Base-by-base conservation (phyloP, 495 filamentous ascomycete genomes). In the Penicillium nucicola region DNA sequence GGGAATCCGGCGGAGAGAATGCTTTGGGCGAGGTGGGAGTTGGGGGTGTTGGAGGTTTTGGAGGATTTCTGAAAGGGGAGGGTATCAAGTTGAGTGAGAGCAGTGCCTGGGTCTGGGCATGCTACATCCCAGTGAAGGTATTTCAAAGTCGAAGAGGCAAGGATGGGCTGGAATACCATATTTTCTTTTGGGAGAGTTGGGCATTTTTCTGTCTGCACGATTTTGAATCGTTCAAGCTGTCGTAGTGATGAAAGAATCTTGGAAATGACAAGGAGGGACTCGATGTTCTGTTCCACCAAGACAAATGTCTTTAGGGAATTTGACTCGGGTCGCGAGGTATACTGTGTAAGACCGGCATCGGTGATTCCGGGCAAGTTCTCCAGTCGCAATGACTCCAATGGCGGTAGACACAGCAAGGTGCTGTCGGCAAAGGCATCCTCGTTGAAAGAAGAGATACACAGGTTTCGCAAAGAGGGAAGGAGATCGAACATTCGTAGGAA, bases 51-150 rank as follows among this genome's bases (percentile, higher is more conserved):
- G 38, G 66, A 48, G 12, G 64, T 59, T 52, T 63, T 68, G 0
- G 62, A 61, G 6, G 65, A 56, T 28, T 68, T 69, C 12, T 68
- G 59, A 48, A 75, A 75, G 4, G 71, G 71, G 15, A 62, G 56
- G 15, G 60, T 66, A 40, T 74, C 72, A 18, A 77, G 62, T 41
- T 65, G 65, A 45, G 66, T 68, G 18, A 75, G 66, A 11, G 71
- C 67, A 4, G 68, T 67, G 40, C 57, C 64, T 17, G 71, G 63
- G 20, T 75, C 66, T 12, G 74, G 74, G 39, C 70, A 69, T 1
- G 85, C 80, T 20, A 92, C 80, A 58, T 95, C 89, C 92, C 92
- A 93, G 68, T 93, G 89, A 12, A 93, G 70, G 44, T 80, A 82
- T 48, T 81, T 70, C 0, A 95, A 77, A 15, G 76, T 81, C 1